Percentiles rank a stretch among this genome's conserved stretches.
phyloP scores from a whole-genome alignment of 768 basidiomycete genomes.

The Sporobolomyces pararoseus region DNA sequence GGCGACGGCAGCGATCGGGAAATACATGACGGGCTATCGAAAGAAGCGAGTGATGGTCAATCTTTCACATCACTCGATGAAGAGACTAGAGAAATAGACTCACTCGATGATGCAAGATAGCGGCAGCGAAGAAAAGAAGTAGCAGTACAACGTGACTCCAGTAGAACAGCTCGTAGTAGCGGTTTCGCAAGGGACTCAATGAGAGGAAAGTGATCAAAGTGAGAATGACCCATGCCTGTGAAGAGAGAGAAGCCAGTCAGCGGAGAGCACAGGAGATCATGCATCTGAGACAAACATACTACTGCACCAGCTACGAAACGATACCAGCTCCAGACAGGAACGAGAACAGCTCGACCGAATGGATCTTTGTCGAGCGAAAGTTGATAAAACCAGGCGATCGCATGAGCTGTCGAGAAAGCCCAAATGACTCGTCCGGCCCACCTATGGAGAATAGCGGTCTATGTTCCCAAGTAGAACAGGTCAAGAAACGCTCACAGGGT shows the following conservation, averaged over 20 bases:
- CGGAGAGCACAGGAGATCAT: background rate
- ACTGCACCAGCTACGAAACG: slow-evolving; percentile 64
- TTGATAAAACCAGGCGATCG: slow-evolving; percentile 67
- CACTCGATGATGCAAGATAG: slow-evolving; percentile 61
- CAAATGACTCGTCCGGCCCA: slow-evolving; percentile 70
- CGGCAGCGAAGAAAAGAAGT: slow-evolving; percentile 60
- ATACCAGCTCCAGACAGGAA: slow-evolving; percentile 59
- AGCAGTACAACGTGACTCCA: slow-evolving; percentile 62
- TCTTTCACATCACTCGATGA: no score
- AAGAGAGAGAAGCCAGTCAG: background rate
- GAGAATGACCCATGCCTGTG: slow-evolving; percentile 59
- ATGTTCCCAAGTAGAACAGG: no score
- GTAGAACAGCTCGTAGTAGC: slow-evolving; percentile 65
- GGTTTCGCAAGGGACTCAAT: slow-evolving; percentile 55
- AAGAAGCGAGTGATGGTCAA: background rate
- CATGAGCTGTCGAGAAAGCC: slow-evolving; percentile 61
- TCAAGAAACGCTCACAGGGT: no score
- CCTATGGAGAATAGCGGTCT: slow-evolving; percentile 63
- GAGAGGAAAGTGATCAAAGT: slow-evolving; percentile 59
- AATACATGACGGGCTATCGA: slow-evolving; percentile 51
- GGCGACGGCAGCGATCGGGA: slow-evolving; percentile 63
- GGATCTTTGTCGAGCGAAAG: slow-evolving; percentile 56
- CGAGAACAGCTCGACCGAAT: slow-evolving; percentile 48
- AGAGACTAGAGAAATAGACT: background rate
- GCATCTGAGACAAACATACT: slow-evolving; percentile 41